These are phyloP conservation scores for Bipolaris oryzae DNA, from an alignment of 2,329 filamentous ascomycete genomes.

Conservation along the genomic window DNA sequence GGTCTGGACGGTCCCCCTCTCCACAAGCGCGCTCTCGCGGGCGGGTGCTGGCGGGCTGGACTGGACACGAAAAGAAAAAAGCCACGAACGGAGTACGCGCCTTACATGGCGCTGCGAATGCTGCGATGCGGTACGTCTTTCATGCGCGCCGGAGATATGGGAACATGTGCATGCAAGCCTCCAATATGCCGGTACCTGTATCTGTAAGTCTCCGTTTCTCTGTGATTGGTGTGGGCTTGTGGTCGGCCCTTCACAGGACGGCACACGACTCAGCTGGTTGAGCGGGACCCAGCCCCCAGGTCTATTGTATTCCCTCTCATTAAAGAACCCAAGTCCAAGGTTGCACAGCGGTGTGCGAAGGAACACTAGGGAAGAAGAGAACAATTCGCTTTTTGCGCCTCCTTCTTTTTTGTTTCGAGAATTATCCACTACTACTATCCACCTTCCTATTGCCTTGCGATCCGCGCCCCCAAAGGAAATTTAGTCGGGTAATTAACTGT, in stretches of 20 bases:
- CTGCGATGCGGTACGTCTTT: neutral
- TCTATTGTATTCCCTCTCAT: neutral
- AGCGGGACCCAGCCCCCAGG: neutral
- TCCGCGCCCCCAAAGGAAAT: neutral
- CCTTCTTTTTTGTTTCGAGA: neutral
- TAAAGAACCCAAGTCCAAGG: neutral
- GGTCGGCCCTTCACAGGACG: conserved; percentile 2
- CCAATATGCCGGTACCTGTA: neutral
- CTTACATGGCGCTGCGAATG: neutral
- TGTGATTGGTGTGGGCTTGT: neutral
- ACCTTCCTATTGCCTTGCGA: neutral
- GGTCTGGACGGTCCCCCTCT: too few relatives aligned
- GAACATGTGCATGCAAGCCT: neutral
- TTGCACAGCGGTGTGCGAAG: neutral
- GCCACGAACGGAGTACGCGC: neutral
- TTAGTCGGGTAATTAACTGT: neutral
- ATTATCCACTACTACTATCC: neutral
- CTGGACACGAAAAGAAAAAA: too few relatives aligned
- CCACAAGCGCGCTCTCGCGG: too few relatives aligned
- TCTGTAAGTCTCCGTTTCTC: neutral
- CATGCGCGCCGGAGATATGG: neutral
- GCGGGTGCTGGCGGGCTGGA: too few relatives aligned
- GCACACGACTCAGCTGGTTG: conserved; percentile 2
- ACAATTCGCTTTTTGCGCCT: neutral
- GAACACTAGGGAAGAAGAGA: neutral